Percentiles rank a stretch among this genome's conserved stretches.
Conservation (phyloP, 1,284 basidiomycete species). For the Trametes sp. region DNA sequence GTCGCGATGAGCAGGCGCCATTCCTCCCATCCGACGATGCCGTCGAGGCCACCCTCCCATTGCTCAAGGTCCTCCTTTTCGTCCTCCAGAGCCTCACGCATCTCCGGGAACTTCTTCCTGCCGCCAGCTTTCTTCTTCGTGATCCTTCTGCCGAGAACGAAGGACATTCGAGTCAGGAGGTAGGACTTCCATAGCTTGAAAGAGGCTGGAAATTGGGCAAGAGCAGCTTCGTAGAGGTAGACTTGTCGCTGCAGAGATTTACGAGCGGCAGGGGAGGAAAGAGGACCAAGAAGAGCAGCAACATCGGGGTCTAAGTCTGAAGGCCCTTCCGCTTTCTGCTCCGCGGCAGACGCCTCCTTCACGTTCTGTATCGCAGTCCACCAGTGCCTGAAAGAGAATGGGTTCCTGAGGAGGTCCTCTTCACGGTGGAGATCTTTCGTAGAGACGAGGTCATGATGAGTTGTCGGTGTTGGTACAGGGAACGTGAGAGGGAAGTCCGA, state of each 20-base stretch:
- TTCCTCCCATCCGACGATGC: conserved; percentile 91
- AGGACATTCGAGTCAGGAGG: conserved; percentile 83
- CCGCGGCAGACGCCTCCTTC: conserved; percentile 67
- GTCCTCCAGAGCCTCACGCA: conserved; percentile 88
- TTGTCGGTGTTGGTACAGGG: conserved; percentile 84
- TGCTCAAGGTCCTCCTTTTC: conserved; percentile 79
- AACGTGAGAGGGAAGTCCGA: conserved; percentile 82
- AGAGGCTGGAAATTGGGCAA: conserved; percentile 87
- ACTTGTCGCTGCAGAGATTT: conserved; percentile 84
- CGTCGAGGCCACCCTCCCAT: conserved; percentile 89
- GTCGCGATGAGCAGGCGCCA: conserved; percentile 91
- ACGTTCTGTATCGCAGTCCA: conserved; percentile 85
- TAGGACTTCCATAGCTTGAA: conserved; percentile 98
- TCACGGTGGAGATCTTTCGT: conserved; percentile 86
- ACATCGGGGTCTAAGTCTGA: conserved; percentile 56
- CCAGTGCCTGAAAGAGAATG: conserved; percentile 92
- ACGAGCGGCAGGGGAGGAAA: conserved; percentile 77
- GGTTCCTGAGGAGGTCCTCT: conserved; percentile 96
- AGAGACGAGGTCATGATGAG: conserved; percentile 80
- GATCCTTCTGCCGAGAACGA: conserved; percentile 81
- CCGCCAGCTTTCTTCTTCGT: conserved; percentile 82
- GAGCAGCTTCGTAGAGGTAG: conserved; percentile 92
- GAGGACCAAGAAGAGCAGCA: conserved; percentile 68
- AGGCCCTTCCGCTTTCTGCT: conserved; percentile 63
- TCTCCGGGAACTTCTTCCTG: conserved; percentile 87